phyloP scores from a whole-genome alignment of 2,329 filamentous ascomycete genomes.

The Grosmannia huntii region DNA sequence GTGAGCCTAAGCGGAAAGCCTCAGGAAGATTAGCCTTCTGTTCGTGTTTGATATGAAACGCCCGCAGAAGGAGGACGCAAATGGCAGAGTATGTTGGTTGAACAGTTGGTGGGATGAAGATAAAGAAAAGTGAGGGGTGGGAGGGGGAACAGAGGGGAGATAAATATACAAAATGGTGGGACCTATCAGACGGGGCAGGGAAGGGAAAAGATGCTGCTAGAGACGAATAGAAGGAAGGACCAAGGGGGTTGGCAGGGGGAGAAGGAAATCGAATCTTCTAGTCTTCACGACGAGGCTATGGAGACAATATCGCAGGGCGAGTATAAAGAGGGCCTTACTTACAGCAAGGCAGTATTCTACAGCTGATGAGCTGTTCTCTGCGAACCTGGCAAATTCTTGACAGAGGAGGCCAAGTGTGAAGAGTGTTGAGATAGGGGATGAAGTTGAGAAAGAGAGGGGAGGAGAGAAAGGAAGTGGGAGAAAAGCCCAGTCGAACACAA shows the following conservation, averaged over 20 bases:
- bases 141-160: neutral
- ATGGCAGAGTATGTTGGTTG: neutral
- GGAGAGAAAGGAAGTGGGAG: slow-evolving; percentile 1
- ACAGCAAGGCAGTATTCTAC: neutral
- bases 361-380: neutral
- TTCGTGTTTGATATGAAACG: neutral
- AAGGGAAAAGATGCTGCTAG: neutral
- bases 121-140: neutral
- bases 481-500: slow-evolving; percentile 12
- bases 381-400: neutral
- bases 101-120: neutral
- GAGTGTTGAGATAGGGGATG: slow-evolving; percentile 3
- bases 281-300: slow-evolving; percentile 1
- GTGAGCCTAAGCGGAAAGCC: neutral
- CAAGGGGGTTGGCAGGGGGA: neutral
- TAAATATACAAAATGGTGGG: neutral
- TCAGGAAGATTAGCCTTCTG: neutral
- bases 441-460: slow-evolving; percentile 1
- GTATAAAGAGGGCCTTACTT: neutral
- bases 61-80: neutral
- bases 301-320: neutral
- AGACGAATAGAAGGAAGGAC: neutral
- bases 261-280: slow-evolving; percentile 1
- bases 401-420: neutral
- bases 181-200: neutral